Conservation (phyloP, 1,139 yeast species). For the Blastobotrys persicus region DNA sequence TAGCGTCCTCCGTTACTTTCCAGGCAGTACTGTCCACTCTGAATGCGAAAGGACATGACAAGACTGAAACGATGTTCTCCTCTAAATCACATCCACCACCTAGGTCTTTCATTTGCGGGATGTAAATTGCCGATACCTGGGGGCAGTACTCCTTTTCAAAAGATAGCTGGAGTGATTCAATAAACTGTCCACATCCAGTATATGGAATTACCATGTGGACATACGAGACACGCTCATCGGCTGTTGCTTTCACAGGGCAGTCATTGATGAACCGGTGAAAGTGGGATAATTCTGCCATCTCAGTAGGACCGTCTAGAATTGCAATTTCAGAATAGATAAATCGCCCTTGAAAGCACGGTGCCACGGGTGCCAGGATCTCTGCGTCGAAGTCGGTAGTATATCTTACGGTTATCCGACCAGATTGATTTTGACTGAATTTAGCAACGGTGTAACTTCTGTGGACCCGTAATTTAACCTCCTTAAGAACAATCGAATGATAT, state of each 20-base stretch:
- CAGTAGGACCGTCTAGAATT: constrained; percentile 14
- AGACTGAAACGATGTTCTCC: neutral
- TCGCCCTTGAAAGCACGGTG: neutral
- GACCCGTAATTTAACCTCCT: constrained; percentile 8
- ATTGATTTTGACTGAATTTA: neutral
- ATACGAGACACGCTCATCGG: constrained; percentile 1
- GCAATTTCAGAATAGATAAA: constrained; percentile 6
- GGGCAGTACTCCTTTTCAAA: constrained; percentile 9
- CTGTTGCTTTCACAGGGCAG: constrained; percentile 10
- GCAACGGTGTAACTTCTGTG: neutral
- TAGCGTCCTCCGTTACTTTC: neutral
- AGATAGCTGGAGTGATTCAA: constrained; percentile 9
- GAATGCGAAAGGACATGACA: neutral
- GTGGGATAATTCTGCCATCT: constrained; percentile 6
- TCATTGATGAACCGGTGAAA: constrained; percentile 8
- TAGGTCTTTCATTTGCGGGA: constrained; percentile 4
- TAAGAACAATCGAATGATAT: constrained; percentile 11
- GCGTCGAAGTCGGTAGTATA: constrained; percentile 12
- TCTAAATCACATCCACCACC: neutral
- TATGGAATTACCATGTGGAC: constrained; percentile 5
- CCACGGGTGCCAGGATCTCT: neutral
- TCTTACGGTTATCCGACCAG: neutral
- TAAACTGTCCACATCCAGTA: neutral
- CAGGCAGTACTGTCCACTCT: neutral
- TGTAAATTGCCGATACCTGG: constrained; percentile 1